Percentiles rank a stretch among this genome's conserved stretches.
These are phyloP conservation scores for Schizothecium vesticola DNA, from an alignment of 495 filamentous ascomycete species.

Conservation along the genomic window DNA sequence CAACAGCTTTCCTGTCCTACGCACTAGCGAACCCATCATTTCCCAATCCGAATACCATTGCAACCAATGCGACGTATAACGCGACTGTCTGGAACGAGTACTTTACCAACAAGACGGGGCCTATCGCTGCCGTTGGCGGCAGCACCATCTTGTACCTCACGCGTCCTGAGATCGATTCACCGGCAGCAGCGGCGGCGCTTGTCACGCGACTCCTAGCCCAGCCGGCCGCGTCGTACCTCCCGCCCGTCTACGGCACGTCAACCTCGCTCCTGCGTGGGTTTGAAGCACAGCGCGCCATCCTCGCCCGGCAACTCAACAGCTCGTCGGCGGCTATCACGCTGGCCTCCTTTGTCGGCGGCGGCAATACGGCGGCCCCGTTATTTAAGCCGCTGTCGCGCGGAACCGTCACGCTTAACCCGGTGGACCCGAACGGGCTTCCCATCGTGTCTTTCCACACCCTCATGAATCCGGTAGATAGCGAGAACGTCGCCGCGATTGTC, in stretches of 20 bases:
- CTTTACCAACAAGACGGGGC: slow-evolving; percentile 21
- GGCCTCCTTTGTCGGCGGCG: slow-evolving; percentile 24
- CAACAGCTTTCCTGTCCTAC: slow-evolving; percentile 22
- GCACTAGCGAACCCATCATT: slow-evolving; percentile 21
- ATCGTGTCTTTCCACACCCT: slow-evolving; percentile 30
- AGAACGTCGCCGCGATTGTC: slow-evolving; percentile 40
- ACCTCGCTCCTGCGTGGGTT: slow-evolving; percentile 15
- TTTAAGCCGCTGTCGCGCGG: slow-evolving; percentile 39
- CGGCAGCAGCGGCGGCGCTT: slow-evolving; percentile 3
- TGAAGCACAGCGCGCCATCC: slow-evolving; percentile 17
- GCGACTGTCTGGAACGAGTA: slow-evolving; percentile 24
- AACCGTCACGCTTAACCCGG: slow-evolving; percentile 30
- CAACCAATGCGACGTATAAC: slow-evolving; percentile 22
- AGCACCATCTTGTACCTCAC: slow-evolving; percentile 15
- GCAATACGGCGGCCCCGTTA: slow-evolving; percentile 14
- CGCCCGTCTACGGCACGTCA: slow-evolving; percentile 10
- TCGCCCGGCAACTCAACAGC: slow-evolving; percentile 10
- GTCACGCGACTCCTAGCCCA: slow-evolving; percentile 14
- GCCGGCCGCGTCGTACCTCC: slow-evolving; percentile 13
- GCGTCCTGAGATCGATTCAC: slow-evolving; percentile 11
- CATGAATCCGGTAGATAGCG: slow-evolving; percentile 30
- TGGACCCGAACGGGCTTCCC: slow-evolving; percentile 24
- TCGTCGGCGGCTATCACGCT: slow-evolving; percentile 3
- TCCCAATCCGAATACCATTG: slow-evolving; percentile 24
- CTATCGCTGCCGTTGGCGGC: slow-evolving; percentile 18